Percentiles rank a stretch among this genome's conserved stretches.
Conservation (phyloP, 257 asterid species). For the Knoxia roxburghii region DNA sequence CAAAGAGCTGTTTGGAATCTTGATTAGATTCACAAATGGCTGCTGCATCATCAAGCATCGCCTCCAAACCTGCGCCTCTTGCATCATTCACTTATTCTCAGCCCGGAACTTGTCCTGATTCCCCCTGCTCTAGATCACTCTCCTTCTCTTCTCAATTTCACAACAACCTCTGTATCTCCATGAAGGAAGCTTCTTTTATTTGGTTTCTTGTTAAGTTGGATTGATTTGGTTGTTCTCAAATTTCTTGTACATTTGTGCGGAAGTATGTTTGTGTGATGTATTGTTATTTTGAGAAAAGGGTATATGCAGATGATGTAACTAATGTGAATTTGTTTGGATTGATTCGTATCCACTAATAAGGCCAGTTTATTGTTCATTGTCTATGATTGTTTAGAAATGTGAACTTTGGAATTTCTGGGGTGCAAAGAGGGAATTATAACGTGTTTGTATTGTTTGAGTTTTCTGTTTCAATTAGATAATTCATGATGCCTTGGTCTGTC, state of each 20-base stretch:
- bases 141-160: conserved; percentile 51
- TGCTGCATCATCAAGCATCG: conserved; percentile 31
- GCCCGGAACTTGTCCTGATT: conserved; percentile 18
- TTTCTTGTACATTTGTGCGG: background rate
- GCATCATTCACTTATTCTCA: conserved; percentile 10
- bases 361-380: background rate
- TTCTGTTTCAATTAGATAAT: background rate
- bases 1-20: too few species aligned
- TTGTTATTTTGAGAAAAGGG: background rate
- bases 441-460: background rate
- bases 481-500: background rate
- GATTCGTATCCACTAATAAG: background rate
- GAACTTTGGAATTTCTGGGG: background rate
- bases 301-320: background rate
- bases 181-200: conserved; percentile 39
- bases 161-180: conserved; percentile 14
- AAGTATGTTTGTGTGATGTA: background rate
- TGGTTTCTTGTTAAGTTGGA: background rate
- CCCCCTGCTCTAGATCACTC: conserved; percentile 26
- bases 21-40: conserved; percentile 45
- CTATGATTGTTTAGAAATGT: background rate
- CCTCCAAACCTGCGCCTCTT: conserved; percentile 8
- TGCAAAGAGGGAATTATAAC: background rate
- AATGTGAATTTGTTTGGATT: background rate
- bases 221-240: background rate